Conservation (phyloP, 495 filamentous ascomycete species). For the Penicillium riverlandense region DNA sequence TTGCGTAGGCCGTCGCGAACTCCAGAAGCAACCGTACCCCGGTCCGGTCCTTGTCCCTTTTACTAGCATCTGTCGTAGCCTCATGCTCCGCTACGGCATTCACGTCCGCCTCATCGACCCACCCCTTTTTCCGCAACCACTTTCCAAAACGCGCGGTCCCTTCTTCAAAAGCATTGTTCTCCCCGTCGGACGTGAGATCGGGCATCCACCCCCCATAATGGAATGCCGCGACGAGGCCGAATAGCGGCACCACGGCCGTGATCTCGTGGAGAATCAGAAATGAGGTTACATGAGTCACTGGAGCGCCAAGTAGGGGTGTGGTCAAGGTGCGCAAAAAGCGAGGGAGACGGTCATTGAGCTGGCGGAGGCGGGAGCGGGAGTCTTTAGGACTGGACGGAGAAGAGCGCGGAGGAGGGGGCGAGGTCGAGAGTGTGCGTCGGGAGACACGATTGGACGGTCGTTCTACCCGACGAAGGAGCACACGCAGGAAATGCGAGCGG, state of each 20-base stretch:
- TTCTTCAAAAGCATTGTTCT: conserved; percentile 38
- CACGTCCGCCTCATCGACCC: conserved; percentile 45
- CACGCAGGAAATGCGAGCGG: too few relatives aligned
- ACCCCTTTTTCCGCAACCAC: conserved; percentile 55
- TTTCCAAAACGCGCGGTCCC: conserved; percentile 49
- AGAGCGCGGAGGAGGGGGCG: conserved; percentile 13
- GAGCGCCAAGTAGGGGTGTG: conserved; percentile 60
- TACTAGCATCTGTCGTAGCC: conserved; percentile 1
- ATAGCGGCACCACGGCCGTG: conserved; percentile 74
- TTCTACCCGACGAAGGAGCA: too few relatives aligned
- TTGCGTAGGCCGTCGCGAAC: conserved; percentile 80
- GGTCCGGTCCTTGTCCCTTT: conserved; percentile 10
- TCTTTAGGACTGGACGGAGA: conserved; percentile 18
- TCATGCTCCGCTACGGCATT: conserved; percentile 20
- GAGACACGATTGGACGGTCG: background rate
- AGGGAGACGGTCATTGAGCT: conserved; percentile 53
- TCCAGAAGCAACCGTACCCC: conserved; percentile 52
- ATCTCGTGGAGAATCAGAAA: conserved; percentile 90
- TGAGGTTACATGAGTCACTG: conserved; percentile 72
- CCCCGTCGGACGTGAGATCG: conserved; percentile 38
- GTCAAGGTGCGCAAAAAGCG: conserved; percentile 59
- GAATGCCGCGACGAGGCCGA: conserved; percentile 68
- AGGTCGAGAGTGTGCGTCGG: conserved; percentile 19
- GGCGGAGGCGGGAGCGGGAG: conserved; percentile 42
- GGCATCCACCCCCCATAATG: conserved; percentile 66